Base-by-base conservation (phyloP, 1,284 basidiomycete genomes). In the Fomitiporia mediterranea region DNA sequence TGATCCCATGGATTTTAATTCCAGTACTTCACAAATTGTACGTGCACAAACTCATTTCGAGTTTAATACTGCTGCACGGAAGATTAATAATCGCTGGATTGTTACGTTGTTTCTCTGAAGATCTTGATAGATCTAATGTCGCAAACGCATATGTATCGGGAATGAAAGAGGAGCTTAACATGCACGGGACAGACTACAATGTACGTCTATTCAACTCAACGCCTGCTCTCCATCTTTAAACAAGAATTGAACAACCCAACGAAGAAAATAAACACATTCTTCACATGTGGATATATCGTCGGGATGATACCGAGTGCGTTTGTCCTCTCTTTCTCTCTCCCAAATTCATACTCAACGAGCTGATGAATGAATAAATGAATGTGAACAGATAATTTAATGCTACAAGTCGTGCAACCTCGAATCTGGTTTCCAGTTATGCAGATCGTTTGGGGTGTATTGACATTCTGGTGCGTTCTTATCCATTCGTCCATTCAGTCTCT, bases 131-230 rank as follows among this genome's bases (percentile, higher is more conserved):
- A 56, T 81, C 82, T 23, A 86, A 86, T 66, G 73, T 86, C 39
- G 74, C 75, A 57, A 86, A 86, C 67, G 83, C 84, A 6, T 89
- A 88, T 67, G 86, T 92, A 15, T 89, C 86, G 3, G 90, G 89
- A 2, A 90, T 93, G 89, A 83, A 80, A 62, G 86, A 91, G 68
- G 87, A 89, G 44, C 75, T 91, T 32, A 64, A 76, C 57, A 84
- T 91, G 80, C 69, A 75, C 49, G 86, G 86, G 30, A 85, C 80
- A 40, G 76, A 91, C 58, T 83, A 81, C 66, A 90, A 90, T 67
- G 84, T 81, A 17, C 27, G 66, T 62, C 11, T 28, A 25, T 40
- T 21, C 49, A 17, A 7, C 19, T n/a, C n/a, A n/a, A n/a, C 19
- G 9, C 19, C 19, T 3, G 8, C n/a, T 23, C 54, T 40, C 23